Evolutionary conservation across 2,329 filamentous ascomycete species (phyloP).

Genomic region (Malbranchea zuffiana): DNA sequence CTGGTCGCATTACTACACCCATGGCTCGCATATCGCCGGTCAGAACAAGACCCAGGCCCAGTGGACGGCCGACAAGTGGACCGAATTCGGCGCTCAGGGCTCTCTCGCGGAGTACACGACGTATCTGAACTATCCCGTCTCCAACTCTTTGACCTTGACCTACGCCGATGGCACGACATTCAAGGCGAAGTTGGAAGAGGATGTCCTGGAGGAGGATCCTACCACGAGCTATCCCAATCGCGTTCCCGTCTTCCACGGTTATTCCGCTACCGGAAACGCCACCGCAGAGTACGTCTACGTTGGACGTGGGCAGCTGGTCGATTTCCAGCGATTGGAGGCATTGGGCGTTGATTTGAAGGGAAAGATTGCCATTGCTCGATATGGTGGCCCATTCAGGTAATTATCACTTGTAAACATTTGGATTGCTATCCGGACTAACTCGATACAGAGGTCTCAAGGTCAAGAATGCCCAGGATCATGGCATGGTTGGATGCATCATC

Average conservation of each 20-base stretch:
- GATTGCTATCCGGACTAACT: conserved; percentile 2
- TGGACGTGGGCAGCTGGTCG: conserved; percentile 32
- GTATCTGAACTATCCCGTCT: conserved; percentile 23
- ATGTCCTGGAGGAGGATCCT: conserved; percentile 17
- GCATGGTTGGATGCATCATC: conserved; percentile 37
- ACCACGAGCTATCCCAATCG: conserved; percentile 24
- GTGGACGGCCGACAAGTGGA: conserved; percentile 24
- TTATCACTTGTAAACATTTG: background rate
- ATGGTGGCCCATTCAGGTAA: conserved; percentile 32
- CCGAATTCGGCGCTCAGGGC: conserved; percentile 19
- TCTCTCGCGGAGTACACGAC: conserved; percentile 20
- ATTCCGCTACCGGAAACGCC: conserved; percentile 37
- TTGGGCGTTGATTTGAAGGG: conserved; percentile 37
- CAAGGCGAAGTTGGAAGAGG: conserved; percentile 17
- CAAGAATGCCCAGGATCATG: conserved; percentile 37
- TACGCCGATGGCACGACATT: conserved; percentile 17
- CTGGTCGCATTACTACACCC: conserved; percentile 24
- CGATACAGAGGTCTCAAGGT: conserved; percentile 35
- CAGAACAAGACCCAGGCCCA: conserved; percentile 23
- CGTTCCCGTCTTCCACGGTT: conserved; percentile 39
- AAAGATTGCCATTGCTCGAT: conserved; percentile 40
- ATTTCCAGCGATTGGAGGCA: conserved; percentile 35
- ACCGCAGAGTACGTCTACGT: conserved; percentile 41
- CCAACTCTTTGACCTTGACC: conserved; percentile 18
- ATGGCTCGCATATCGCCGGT: conserved; percentile 24